Conservation (phyloP, 1,284 basidiomycete species). For the Naganishia sp. region DNA sequence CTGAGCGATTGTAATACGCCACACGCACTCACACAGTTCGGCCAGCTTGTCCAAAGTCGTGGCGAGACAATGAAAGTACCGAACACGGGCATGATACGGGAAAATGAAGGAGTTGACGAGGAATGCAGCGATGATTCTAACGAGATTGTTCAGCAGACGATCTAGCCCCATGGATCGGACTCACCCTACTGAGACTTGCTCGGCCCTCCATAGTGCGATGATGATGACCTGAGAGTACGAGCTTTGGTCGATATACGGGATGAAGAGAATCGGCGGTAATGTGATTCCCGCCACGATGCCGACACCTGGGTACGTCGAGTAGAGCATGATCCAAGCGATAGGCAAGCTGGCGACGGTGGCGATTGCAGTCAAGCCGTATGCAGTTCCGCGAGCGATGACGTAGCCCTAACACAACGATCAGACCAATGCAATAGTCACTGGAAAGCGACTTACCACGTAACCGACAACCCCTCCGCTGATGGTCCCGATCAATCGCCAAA, state of each 20-base stretch:
- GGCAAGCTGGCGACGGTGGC: slow-evolving; percentile 50
- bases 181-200: slow-evolving; percentile 48
- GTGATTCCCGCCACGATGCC: slow-evolving; percentile 55
- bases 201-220: slow-evolving; percentile 47
- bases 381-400: slow-evolving; percentile 50
- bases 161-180: neutral
- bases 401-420: slow-evolving; percentile 41
- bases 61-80: slow-evolving; percentile 50
- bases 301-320: slow-evolving; percentile 45
- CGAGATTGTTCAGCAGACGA: too few species aligned
- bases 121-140: slow-evolving; percentile 49
- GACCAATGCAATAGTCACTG: neutral
- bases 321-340: slow-evolving; percentile 52
- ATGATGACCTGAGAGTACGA: slow-evolving; percentile 35
- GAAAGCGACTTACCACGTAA: slow-evolving; percentile 44
- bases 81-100: slow-evolving; percentile 53
- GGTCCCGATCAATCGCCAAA: slow-evolving; percentile 55
- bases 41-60: slow-evolving; percentile 47
- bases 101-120: slow-evolving; percentile 49
- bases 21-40: slow-evolving; percentile 48
- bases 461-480: slow-evolving; percentile 54
- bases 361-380: slow-evolving; percentile 54
- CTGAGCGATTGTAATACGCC: neutral
- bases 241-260: slow-evolving; percentile 46
- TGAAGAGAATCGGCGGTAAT: slow-evolving; percentile 53